phyloP scores from a whole-genome alignment of 148 eudicot genomes.

The Rhododendron griersonianum region DNA sequence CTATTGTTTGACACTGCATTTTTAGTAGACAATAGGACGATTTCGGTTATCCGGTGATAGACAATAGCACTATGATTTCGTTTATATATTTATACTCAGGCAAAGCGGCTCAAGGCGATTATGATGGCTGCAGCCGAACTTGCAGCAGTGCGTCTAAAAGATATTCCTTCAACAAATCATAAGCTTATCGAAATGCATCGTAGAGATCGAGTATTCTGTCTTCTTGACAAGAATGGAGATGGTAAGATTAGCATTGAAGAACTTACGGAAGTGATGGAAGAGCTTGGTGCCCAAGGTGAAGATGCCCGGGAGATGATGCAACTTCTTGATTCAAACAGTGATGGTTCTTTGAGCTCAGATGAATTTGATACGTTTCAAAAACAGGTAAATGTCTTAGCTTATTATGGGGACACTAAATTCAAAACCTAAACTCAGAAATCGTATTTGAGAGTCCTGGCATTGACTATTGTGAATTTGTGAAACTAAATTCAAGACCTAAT shows the following conservation, averaged over 20 bases:
- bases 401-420: not conserved
- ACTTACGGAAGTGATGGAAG: conserved; percentile 95
- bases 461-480: no score
- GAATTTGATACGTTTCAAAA: conserved; percentile 86
- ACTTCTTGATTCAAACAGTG: conserved; percentile 88
- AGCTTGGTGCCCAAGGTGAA: conserved; percentile 87
- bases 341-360: conserved; percentile 93
- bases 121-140: conserved; percentile 98
- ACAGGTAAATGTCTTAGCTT: conserved; percentile 45
- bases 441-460: not conserved
- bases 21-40: not conserved
- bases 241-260: conserved; percentile 97
- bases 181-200: conserved; percentile 37
- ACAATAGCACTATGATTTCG: not conserved
- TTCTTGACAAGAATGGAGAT: conserved; percentile 98
- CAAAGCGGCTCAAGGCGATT: conserved; percentile 75
- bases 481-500: no score
- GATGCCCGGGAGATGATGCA: conserved; percentile 99
- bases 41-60: no score
- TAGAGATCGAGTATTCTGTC: conserved; percentile 59
- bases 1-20: not conserved
- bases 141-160: conserved; percentile 84
- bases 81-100: conserved; percentile 38
- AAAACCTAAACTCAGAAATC: not conserved
- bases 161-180: conserved; percentile 64